Conservation (phyloP, 352 stramenopile species). For the Globisporangium splendens region DNA sequence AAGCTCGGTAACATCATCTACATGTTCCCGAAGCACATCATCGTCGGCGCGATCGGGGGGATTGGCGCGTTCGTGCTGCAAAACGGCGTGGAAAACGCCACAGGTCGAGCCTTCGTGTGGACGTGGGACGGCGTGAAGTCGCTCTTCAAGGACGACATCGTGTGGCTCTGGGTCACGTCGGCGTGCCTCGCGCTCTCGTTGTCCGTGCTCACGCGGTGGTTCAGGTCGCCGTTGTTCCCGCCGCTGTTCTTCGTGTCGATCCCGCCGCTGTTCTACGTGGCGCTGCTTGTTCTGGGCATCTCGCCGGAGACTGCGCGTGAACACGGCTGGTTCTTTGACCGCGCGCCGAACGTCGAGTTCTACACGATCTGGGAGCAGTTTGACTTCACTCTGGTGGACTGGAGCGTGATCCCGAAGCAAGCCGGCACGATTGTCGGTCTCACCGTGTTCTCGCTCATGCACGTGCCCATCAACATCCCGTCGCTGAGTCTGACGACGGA, state of each 20-base stretch:
- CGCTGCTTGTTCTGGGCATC: conserved; percentile 46
- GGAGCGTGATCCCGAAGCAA: conserved; percentile 73
- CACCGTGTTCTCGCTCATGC: conserved; percentile 92
- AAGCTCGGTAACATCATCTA: conserved; percentile 91
- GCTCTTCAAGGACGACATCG: conserved; percentile 42
- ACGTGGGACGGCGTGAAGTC: conserved; percentile 40
- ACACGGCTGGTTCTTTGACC: conserved; percentile 76
- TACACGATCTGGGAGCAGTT: conserved; percentile 79
- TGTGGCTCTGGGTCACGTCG: conserved; percentile 72
- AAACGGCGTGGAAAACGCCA: conserved; percentile 85
- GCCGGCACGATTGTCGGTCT: conserved; percentile 81
- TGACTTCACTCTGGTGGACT: conserved; percentile 57
- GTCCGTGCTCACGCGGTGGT: conserved; percentile 48
- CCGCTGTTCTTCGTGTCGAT: conserved; percentile 83
- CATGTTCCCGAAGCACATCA: conserved; percentile 93
- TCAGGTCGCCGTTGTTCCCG: conserved; percentile 63
- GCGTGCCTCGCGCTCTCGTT: conserved; percentile 49
- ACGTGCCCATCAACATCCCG: conserved; percentile 95
- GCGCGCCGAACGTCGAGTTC: conserved; percentile 60
- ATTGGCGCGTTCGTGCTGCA: conserved; percentile 88
- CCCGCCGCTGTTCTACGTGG: conserved; percentile 70
- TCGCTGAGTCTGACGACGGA: conserved; percentile 80
- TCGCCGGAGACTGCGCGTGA: conserved; percentile 50
- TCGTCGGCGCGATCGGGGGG: conserved; percentile 93
- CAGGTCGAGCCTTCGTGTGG: conserved; percentile 60